A percentile compares a stretch with the other conserved stretches of the same genome.
phyloP scores from a whole-genome alignment of 495 filamentous ascomycete species.

The Aspergillus kassunensis region DNA sequence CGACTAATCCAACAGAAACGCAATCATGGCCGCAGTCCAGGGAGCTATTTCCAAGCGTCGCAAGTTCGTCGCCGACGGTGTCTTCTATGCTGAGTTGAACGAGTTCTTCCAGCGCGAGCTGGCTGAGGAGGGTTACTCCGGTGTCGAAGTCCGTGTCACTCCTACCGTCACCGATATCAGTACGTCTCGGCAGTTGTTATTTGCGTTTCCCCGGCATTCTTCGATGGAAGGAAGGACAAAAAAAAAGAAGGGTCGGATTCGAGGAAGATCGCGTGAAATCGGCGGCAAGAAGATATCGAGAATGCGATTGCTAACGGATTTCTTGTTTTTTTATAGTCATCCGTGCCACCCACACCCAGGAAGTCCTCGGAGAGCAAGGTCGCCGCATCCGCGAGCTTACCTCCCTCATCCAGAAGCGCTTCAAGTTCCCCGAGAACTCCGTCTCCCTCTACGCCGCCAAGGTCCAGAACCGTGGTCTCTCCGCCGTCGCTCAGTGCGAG shows the following conservation, averaged over 20 bases:
- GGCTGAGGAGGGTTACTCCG: slow-evolving; percentile 99
- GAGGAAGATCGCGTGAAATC: neutral
- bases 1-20: slow-evolving; percentile 35
- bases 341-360: slow-evolving; percentile 99
- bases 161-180: slow-evolving; percentile 99
- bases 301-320: slow-evolving; percentile 36
- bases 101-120: slow-evolving; percentile 99
- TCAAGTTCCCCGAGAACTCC: slow-evolving; percentile 99
- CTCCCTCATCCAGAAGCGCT: slow-evolving; percentile 99
- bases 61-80: slow-evolving; percentile 99
- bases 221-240: slow-evolving; percentile 1
- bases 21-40: slow-evolving; percentile 64
- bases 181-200: slow-evolving; percentile 37
- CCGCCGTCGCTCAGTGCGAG: slow-evolving; percentile 99
- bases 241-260: neutral
- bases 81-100: slow-evolving; percentile 99
- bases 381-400: slow-evolving; percentile 99
- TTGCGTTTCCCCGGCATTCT: neutral
- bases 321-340: slow-evolving; percentile 59
- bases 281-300: neutral
- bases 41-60: slow-evolving; percentile 90
- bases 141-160: slow-evolving; percentile 98
- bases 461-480: slow-evolving; percentile 99
- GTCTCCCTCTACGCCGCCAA: slow-evolving; percentile 99
- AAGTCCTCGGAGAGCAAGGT: slow-evolving; percentile 99